These are phyloP conservation scores for Coniochaeta sp. DNA, from an alignment of 2,329 filamentous ascomycete genomes.

Conservation along the genomic window DNA sequence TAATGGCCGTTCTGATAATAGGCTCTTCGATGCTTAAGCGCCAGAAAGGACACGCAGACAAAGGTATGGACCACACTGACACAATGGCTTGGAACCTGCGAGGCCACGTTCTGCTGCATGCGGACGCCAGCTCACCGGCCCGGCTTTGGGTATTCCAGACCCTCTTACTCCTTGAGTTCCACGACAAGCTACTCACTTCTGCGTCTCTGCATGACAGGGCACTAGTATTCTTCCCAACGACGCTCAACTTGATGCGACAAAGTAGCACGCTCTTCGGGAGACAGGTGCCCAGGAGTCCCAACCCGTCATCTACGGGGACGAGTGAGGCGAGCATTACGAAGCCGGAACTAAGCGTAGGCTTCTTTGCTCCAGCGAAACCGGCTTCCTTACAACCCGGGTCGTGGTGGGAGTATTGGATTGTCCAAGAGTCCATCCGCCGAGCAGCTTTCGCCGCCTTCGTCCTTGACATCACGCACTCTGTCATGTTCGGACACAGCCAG, in stretches of 20 bases:
- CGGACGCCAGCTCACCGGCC: background rate
- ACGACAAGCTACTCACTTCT: background rate
- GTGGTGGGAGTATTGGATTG: constrained; percentile 23
- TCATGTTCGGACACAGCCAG: constrained; percentile 20
- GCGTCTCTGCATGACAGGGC: background rate
- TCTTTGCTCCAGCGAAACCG: background rate
- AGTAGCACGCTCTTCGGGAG: background rate
- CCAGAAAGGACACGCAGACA: background rate
- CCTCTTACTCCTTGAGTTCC: background rate
- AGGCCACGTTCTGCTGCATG: background rate
- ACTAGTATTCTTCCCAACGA: background rate
- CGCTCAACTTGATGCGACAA: background rate
- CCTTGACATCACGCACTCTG: constrained; percentile 20
- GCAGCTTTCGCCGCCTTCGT: constrained; percentile 20
- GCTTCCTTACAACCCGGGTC: constrained; percentile 12
- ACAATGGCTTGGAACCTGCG: background rate
- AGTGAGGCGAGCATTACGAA: background rate
- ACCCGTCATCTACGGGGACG: background rate
- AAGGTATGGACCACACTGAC: background rate
- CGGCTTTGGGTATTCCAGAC: background rate
- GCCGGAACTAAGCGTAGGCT: background rate
- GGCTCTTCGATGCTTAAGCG: background rate
- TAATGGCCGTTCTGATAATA: background rate
- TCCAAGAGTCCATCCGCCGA: constrained; percentile 19
- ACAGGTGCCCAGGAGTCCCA: background rate